Evolutionary conservation across 2,329 filamentous ascomycete genomes (phyloP), one percentile per base, ranked within the genome.

Genomic region (Claviceps maximensis): DNA sequence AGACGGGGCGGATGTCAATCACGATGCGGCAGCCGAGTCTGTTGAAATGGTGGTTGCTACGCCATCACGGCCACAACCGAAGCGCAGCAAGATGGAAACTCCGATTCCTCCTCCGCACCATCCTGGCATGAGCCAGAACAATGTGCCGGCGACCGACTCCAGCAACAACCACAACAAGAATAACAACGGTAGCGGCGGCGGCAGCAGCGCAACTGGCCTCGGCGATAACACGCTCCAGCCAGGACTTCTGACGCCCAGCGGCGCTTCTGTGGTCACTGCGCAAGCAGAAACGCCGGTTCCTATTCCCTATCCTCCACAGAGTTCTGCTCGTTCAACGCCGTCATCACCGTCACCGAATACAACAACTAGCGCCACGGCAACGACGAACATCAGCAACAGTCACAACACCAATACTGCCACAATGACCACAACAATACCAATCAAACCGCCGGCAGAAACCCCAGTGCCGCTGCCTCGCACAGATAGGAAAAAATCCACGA

Each of bases 31-130:
- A 48, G 55, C 62, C 2, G 66, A 67, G 51, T 57, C 52, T 8
- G 50, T 55, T 4, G 67, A 68, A 19, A 27, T 21, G 29, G 41
- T 23, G n/a, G 27, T 27, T 25, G 56, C 59, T 41, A 60, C 63
- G 19, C 59, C 65, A 4, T 52, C 62, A n/a, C 67, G 64, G 36
- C 74, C 73, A 31, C 69, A 67, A 53, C 54, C 67, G 27, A 80
- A 80, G 61, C 73, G 76, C 36, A 74, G 68, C 57, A 80, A 80
- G 63, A 79, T 74, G 25, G 78, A 80, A 62, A 80, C 78, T 15
- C 78, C 77, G 12, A 70, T 80, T 31, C 76, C 74, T 49, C 72
- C 72, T 44, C 71, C 71, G 15, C 65, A 69, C 27, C 69, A 70
- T 36, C 64, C 60, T 29, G 59, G 58, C 23, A 58, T 65, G 44